Conservation (phyloP, 345 rosid genomes). For the Corchorus capsularis region DNA sequence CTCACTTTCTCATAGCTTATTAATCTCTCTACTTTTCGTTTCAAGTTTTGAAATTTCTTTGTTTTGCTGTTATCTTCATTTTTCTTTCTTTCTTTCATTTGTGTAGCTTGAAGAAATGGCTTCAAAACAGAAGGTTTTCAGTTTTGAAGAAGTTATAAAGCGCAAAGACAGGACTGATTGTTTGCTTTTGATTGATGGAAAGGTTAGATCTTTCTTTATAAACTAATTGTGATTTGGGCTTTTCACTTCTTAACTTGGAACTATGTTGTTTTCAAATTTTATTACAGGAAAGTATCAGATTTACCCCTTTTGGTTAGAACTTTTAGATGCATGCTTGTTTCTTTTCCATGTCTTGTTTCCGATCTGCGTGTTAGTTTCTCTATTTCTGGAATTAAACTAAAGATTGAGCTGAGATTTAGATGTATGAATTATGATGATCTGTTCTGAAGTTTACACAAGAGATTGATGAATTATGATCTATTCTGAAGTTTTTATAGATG, state of each 20-base stretch:
- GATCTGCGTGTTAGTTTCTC: background rate
- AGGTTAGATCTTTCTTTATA: conserved; percentile 37
- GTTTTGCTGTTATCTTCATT: no score
- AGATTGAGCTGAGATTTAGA: background rate
- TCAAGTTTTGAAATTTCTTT: no score
- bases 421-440: background rate
- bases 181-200: conserved; percentile 66
- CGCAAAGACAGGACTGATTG: conserved; percentile 58
- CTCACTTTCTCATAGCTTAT: no score
- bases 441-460: no score
- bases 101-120: conserved; percentile 26
- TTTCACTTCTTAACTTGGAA: background rate
- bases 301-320: no score
- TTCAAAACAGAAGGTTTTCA: conserved; percentile 27
- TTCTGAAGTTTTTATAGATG: background rate
- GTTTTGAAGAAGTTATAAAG: conserved; percentile 50
- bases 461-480: background rate
- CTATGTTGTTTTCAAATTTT: background rate
- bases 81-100: no score
- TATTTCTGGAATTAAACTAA: background rate
- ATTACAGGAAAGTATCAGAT: background rate
- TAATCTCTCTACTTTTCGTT: no score
- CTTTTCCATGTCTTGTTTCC: no score
- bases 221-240: background rate
- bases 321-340: no score